Evolutionary conservation across 2,329 filamentous ascomycete species (phyloP).

Genomic region (Periconia digitata): DNA sequence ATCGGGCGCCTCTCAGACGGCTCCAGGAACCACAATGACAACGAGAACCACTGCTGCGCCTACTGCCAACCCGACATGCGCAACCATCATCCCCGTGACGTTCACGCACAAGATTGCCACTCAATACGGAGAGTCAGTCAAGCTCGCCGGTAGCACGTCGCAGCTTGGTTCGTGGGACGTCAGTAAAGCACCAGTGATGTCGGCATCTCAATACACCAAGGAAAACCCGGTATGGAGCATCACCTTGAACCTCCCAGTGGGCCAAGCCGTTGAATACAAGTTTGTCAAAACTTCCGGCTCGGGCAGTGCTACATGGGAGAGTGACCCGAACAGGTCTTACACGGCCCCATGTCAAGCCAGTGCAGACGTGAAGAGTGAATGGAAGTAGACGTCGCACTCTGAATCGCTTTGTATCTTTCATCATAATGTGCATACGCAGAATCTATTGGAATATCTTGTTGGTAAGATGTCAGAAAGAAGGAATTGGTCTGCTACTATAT

Average conservation of each 20-base stretch:
- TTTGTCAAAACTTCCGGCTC: slow-evolving; percentile 51
- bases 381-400: slow-evolving; percentile 10
- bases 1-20: slow-evolving; percentile 10
- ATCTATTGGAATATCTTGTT: too few species aligned
- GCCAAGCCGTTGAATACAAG: slow-evolving; percentile 47
- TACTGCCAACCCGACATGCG: slow-evolving; percentile 22
- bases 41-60: slow-evolving; percentile 17
- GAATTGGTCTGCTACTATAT: too few species aligned
- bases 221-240: slow-evolving; percentile 52
- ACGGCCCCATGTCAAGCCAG: slow-evolving; percentile 26
- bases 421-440: too few species aligned
- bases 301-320: slow-evolving; percentile 51
- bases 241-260: slow-evolving; percentile 44
- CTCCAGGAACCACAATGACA: slow-evolving; percentile 10
- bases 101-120: slow-evolving; percentile 53
- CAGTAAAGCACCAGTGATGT: slow-evolving; percentile 42
- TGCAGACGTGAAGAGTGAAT: slow-evolving; percentile 25
- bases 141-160: slow-evolving; percentile 47
- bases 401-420: too few species aligned
- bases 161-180: slow-evolving; percentile 51
- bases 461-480: too few species aligned
- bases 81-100: slow-evolving; percentile 38
- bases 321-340: slow-evolving; percentile 46
- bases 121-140: slow-evolving; percentile 53
- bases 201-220: slow-evolving; percentile 47